phyloP scores from a whole-genome alignment of 2,329 filamentous ascomycete species.

The Metarhizium robertsii region DNA sequence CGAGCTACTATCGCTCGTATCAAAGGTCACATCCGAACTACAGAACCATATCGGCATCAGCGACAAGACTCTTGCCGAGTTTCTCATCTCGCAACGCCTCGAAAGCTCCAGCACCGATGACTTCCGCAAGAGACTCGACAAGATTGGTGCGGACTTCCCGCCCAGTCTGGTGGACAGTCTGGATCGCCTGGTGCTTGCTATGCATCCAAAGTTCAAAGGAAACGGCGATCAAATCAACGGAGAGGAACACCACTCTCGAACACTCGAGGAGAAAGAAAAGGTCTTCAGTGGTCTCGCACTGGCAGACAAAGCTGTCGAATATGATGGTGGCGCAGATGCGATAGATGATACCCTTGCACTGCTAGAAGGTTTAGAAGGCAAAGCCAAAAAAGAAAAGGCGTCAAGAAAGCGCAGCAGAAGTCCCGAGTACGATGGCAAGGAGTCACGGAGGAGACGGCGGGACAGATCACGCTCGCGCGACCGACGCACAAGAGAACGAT shows the following conservation, averaged over 20 bases:
- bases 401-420: slow-evolving; percentile 51
- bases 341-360: slow-evolving; percentile 91
- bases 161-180: slow-evolving; percentile 83
- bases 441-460: slow-evolving; percentile 32
- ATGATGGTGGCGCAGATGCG: slow-evolving; percentile 43
- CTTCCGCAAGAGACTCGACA: slow-evolving; percentile 68
- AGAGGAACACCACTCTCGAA: slow-evolving; percentile 30
- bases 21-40: slow-evolving; percentile 87
- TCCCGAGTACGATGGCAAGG: slow-evolving; percentile 37
- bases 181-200: slow-evolving; percentile 75
- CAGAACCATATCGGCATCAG: slow-evolving; percentile 87
- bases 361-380: slow-evolving; percentile 75
- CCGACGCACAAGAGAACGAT: slow-evolving; percentile 25
- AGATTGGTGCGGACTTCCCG: slow-evolving; percentile 74
- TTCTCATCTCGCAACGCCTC: slow-evolving; percentile 82
- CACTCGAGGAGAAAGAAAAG: slow-evolving; percentile 63
- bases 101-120: slow-evolving; percentile 60
- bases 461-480: slow-evolving; percentile 33
- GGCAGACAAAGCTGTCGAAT: slow-evolving; percentile 57
- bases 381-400: slow-evolving; percentile 40
- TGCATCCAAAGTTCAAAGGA: slow-evolving; percentile 83
- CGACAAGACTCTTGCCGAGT: slow-evolving; percentile 94
- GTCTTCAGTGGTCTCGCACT: slow-evolving; percentile 88
- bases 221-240: slow-evolving; percentile 31
- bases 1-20: slow-evolving; percentile 88